Percentiles rank a stretch among this genome's conserved stretches.
These are phyloP conservation scores for Saraca asoca DNA, from an alignment of 331 rosid genomes.

Conservation along the genomic window DNA sequence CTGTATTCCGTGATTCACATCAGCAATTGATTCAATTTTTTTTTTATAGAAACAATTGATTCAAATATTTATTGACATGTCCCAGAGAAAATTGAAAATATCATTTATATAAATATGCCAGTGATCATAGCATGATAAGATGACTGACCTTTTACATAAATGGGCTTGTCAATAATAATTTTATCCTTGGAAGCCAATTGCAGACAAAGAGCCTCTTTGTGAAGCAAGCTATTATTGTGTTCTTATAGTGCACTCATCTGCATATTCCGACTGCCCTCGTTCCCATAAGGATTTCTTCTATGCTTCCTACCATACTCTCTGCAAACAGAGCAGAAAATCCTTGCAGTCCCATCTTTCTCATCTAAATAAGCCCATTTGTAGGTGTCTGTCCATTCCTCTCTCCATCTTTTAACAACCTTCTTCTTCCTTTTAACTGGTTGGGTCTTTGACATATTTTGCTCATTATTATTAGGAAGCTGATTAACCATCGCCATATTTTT, in stretches of 20 bases:
- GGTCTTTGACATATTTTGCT: constrained; percentile 74
- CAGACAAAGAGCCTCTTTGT: constrained; percentile 99
- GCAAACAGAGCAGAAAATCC: constrained; percentile 98
- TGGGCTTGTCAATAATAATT: constrained; percentile 78
- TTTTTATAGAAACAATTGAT: too few relatives aligned
- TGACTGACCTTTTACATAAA: constrained; percentile 84
- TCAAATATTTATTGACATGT: too few relatives aligned
- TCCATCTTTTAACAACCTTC: constrained; percentile 99
- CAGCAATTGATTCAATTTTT: too few relatives aligned
- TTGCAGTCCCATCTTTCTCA: constrained; percentile 88
- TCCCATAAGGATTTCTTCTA: constrained; percentile 98
- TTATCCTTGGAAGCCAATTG: constrained; percentile 97
- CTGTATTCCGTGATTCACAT: constrained; percentile 4
- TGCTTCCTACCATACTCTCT: constrained; percentile 97
- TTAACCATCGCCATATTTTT: constrained; percentile 83
- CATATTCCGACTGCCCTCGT: constrained; percentile 99
- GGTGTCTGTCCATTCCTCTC: constrained; percentile 99
- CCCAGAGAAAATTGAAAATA: constrained; percentile 25
- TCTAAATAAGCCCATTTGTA: constrained; percentile 99
- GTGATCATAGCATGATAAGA: constrained; percentile 24
- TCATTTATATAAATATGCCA: constrained; percentile 10
- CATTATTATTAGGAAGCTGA: constrained; percentile 72
- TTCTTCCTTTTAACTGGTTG: constrained; percentile 84
- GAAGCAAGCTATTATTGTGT: constrained; percentile 96
- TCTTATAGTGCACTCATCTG: constrained; percentile 99